A percentile compares a stretch with the other conserved stretches of the same genome.
phyloP scores from a whole-genome alignment of 2,329 filamentous ascomycete species.

The Ophiobolus disseminans region DNA sequence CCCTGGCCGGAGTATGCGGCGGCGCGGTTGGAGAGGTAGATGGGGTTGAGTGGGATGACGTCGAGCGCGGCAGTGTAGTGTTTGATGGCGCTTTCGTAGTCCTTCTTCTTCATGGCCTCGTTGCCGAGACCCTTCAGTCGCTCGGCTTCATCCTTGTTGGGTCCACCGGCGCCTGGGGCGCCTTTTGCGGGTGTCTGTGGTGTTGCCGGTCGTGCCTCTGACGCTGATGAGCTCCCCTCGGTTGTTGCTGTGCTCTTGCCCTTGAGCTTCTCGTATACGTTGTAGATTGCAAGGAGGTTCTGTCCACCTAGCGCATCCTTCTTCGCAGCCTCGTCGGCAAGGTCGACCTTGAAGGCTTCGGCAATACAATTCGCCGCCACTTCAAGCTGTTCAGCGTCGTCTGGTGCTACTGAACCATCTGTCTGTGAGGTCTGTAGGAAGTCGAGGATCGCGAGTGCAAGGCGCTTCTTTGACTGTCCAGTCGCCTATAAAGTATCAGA shows the following conservation, averaged over 20 bases:
- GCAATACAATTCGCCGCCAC: slow-evolving; percentile 93
- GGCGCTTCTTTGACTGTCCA: slow-evolving; percentile 73
- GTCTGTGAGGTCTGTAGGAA: slow-evolving; percentile 84
- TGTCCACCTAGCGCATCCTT: slow-evolving; percentile 82
- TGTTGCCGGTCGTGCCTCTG: slow-evolving; percentile 52
- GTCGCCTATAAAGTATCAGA: slow-evolving; percentile 43
- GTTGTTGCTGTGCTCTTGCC: slow-evolving; percentile 62
- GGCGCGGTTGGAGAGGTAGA: slow-evolving; percentile 97
- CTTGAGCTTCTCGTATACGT: slow-evolving; percentile 95
- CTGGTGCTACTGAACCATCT: slow-evolving; percentile 85
- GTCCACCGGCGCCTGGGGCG: slow-evolving; percentile 52
- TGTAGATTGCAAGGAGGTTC: slow-evolving; percentile 89
- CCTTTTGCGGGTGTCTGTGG: slow-evolving; percentile 43
- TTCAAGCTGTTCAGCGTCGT: slow-evolving; percentile 93
- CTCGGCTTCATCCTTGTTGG: slow-evolving; percentile 80
- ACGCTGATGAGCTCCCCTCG: slow-evolving; percentile 50
- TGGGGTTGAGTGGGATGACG: slow-evolving; percentile 83
- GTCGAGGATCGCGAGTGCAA: slow-evolving; percentile 96
- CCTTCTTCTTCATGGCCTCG: slow-evolving; percentile 91
- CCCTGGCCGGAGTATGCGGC: slow-evolving; percentile 86
- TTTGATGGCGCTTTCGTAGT: slow-evolving; percentile 82
- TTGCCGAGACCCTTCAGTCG: slow-evolving; percentile 89
- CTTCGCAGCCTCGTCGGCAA: slow-evolving; percentile 75
- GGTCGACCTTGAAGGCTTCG: slow-evolving; percentile 94
- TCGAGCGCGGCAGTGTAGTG: slow-evolving; percentile 87